Evolutionary conservation across 2,329 filamentous ascomycete genomes (phyloP).

Genomic region (Fonsecaea nubica): DNA sequence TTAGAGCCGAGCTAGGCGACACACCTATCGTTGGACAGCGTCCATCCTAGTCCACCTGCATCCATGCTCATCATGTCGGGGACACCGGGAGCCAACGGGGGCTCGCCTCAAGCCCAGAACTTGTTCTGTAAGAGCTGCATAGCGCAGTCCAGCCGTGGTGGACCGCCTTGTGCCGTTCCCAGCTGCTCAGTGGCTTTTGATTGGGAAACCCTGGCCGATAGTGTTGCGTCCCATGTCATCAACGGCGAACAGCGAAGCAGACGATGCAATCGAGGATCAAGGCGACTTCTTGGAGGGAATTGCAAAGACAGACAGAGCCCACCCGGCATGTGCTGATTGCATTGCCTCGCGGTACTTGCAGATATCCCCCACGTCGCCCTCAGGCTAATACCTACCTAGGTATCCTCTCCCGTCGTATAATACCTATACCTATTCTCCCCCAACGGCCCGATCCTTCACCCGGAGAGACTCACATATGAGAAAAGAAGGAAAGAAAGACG

Average conservation of each 20-base stretch:
- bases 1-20: background rate
- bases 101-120: background rate
- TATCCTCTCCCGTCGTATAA: background rate
- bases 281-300: background rate
- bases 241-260: background rate
- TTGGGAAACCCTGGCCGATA: background rate
- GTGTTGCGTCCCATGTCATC: background rate
- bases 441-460: background rate
- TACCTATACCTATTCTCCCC: background rate
- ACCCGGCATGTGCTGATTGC: background rate
- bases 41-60: background rate
- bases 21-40: background rate
- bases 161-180: background rate
- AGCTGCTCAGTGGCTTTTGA: background rate
- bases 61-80: background rate
- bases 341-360: background rate
- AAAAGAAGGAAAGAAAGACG: background rate
- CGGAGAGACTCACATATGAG: background rate
- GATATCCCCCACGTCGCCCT: background rate
- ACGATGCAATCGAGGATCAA: background rate
- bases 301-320: background rate
- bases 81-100: background rate
- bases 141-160: background rate
- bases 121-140: background rate
- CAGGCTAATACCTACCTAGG: background rate